A percentile compares a stretch with the other conserved stretches of the same genome.
phyloP scores from a whole-genome alignment of 1,284 basidiomycete genomes.

The Pholiota adiposa region DNA sequence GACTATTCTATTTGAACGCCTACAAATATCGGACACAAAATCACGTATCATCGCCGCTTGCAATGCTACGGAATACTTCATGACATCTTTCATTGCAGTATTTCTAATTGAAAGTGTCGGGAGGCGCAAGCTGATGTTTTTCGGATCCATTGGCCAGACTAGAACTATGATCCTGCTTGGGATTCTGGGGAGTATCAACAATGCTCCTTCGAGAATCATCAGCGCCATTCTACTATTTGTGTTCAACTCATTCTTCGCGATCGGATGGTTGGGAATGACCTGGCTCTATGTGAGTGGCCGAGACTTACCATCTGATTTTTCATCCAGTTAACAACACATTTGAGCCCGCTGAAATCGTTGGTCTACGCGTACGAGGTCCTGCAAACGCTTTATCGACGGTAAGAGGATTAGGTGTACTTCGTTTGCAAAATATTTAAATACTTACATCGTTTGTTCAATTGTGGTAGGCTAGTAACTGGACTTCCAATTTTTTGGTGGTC shows the following conservation, averaged over 20 bases:
- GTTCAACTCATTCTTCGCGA: conserved; percentile 70
- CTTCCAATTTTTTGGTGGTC: conserved; percentile 68
- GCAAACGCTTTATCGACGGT: conserved; percentile 64
- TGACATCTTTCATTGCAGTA: conserved; percentile 60
- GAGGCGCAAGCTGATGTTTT: conserved; percentile 65
- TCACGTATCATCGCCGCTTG: conserved; percentile 71
- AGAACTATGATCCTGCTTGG: conserved; percentile 67
- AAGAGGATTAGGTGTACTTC: conserved; percentile 21
- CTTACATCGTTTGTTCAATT: too few relatives aligned
- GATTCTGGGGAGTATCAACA: conserved; percentile 54
- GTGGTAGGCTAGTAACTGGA: conserved; percentile 54
- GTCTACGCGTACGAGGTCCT: conserved; percentile 63
- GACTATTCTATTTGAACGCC: conserved; percentile 62
- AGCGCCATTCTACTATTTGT: conserved; percentile 65
- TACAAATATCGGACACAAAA: conserved; percentile 62
- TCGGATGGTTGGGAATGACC: conserved; percentile 74
- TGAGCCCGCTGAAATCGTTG: conserved; percentile 69
- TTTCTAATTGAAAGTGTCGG: conserved; percentile 60
- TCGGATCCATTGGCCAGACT: conserved; percentile 59
- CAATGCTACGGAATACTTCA: conserved; percentile 73
- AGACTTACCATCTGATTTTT: conserved; percentile 14
- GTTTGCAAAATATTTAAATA: too few relatives aligned
- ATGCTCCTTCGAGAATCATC: conserved; percentile 50
- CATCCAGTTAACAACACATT: background rate
- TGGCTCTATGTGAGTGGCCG: conserved; percentile 70